Evolutionary conservation across 225 moss, liverwort and hornwort species (phyloP).

Genomic region (Polytrichum formosum): DNA sequence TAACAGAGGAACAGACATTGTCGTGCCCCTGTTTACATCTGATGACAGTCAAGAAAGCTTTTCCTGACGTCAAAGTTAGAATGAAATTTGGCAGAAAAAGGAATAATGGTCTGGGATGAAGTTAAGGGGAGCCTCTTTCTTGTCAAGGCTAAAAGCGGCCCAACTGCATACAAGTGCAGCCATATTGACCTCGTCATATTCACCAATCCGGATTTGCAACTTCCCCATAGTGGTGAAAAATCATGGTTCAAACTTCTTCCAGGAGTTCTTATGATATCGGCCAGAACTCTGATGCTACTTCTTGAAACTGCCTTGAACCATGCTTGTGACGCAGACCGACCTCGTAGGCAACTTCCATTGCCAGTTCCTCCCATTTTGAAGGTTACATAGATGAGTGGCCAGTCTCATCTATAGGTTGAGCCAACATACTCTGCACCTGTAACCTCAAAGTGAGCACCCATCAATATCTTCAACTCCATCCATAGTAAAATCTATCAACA

Average conservation of each 20-base stretch:
- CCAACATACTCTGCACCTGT: background rate
- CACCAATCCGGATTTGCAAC: constrained; percentile 1
- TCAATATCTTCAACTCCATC: background rate
- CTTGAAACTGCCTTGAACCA: background rate
- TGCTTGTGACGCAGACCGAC: background rate
- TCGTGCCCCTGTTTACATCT: no score
- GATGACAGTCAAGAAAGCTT: background rate
- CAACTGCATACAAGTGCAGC: background rate
- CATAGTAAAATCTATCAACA: background rate
- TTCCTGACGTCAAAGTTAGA: background rate
- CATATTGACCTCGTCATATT: background rate
- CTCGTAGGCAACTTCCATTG: background rate
- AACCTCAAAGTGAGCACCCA: background rate
- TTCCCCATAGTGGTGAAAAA: background rate
- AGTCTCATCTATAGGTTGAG: background rate
- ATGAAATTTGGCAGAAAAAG: constrained; percentile 4
- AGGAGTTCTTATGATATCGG: background rate
- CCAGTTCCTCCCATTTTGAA: background rate
- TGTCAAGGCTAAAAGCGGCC: background rate
- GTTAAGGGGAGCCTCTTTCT: background rate
- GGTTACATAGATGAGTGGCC: background rate
- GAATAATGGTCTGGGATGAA: constrained; percentile 1
- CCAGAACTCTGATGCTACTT: background rate
- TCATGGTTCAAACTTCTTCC: no score
- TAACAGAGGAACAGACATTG: no score